A percentile compares a stretch with the other conserved stretches of the same genome.
phyloP scores from a whole-genome alignment of 306 rosid species.

The Abrus precatorius region DNA sequence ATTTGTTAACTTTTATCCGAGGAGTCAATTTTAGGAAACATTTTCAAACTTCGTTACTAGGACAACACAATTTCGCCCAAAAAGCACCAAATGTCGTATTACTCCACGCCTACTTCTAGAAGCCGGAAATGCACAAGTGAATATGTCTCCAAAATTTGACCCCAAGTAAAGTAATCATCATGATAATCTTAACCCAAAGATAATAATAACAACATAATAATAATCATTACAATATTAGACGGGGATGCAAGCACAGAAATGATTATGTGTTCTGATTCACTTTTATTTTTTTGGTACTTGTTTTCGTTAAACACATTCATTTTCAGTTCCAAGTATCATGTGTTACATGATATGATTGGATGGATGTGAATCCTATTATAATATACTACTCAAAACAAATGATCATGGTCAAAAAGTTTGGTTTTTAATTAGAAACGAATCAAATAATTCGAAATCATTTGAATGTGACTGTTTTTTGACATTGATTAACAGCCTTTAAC shows the following conservation, averaged over 20 bases:
- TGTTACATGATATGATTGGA: slow-evolving; percentile 27
- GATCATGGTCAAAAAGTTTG: slow-evolving; percentile 3
- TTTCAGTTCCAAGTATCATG: not conserved
- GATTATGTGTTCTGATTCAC: not conserved
- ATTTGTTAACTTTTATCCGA: not conserved
- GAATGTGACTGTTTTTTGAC: slow-evolving; percentile 27
- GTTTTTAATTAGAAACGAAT: slow-evolving; percentile 17
- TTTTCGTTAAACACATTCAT: not conserved
- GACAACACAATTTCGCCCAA: not conserved
- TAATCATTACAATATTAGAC: slow-evolving; percentile 42
- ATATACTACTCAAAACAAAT: not conserved
- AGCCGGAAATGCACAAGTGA: not conserved
- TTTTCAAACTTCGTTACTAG: not conserved
- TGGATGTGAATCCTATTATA: slow-evolving; percentile 15
- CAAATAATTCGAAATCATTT: slow-evolving; percentile 20
- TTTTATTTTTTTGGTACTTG: slow-evolving; percentile 4
- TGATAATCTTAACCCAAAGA: slow-evolving; percentile 15
- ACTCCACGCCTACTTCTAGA: slow-evolving; percentile 40
- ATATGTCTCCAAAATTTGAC: not conserved
- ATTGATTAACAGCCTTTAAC: slow-evolving; percentile 39
- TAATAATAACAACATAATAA: slow-evolving; percentile 9
- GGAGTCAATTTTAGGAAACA: not conserved
- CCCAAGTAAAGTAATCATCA: slow-evolving; percentile 59
- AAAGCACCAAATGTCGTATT: slow-evolving; percentile 12
- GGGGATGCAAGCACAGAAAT: slow-evolving; percentile 28